Evolutionary conservation across 2,329 filamentous ascomycete genomes (phyloP).

Genomic region (Fusarium sp.): DNA sequence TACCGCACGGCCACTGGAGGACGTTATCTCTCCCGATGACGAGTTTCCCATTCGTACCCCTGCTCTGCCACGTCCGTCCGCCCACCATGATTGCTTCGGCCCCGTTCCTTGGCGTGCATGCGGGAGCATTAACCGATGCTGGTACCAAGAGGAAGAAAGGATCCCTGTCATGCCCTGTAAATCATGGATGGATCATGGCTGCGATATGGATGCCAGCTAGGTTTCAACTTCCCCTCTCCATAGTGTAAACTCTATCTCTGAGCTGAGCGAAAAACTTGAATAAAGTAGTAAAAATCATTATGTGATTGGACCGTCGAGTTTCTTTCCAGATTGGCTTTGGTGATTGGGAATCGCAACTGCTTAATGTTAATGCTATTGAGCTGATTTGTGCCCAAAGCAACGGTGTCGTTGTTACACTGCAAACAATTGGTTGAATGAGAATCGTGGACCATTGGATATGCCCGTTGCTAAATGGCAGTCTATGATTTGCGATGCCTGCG

Average conservation of each 20-base stretch:
- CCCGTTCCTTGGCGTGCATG: constrained; percentile 6
- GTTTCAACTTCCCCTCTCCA: not conserved
- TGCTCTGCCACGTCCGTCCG: constrained; percentile 2
- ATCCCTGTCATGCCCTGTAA: not conserved
- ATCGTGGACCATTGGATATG: not conserved
- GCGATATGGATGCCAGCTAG: not conserved
- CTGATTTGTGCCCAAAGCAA: not conserved
- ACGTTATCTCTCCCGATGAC: not conserved
- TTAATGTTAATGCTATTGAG: not conserved
- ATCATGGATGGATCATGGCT: not conserved
- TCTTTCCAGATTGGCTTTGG: not conserved
- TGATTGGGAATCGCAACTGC: not conserved
- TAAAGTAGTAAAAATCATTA: not conserved
- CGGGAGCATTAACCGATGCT: not conserved
- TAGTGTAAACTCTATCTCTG: constrained; percentile 5
- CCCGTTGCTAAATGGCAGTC: not conserved
- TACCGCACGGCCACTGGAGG: not conserved
- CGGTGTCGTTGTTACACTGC: too few relatives aligned
- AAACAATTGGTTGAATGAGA: not conserved
- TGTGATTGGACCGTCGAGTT: constrained; percentile 5
- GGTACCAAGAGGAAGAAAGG: not conserved
- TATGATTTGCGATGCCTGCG: constrained; percentile 2
- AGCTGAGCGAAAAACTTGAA: not conserved
- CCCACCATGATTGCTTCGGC: not conserved
- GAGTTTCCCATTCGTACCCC: not conserved